These are phyloP conservation scores for Pichia cephalocereana DNA, from an alignment of 805 yeast species.

Conservation along the genomic window DNA sequence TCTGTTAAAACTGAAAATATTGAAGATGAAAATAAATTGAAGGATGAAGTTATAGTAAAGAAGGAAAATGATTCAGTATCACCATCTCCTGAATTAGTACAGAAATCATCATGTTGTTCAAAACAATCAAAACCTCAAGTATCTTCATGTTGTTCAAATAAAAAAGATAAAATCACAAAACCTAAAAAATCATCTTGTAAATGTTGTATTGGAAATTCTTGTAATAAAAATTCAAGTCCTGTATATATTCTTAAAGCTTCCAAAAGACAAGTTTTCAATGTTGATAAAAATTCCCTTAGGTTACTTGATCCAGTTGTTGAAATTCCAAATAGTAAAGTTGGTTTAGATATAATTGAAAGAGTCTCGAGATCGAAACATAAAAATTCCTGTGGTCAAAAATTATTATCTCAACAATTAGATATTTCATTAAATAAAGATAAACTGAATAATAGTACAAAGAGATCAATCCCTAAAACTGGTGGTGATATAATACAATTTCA, in stretches of 20 bases:
- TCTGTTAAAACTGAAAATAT: too few species aligned
- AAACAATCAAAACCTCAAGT: not conserved
- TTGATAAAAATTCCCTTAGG: constrained; percentile 25
- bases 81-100: too few species aligned
- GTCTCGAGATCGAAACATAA: constrained; percentile 8
- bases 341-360: constrained; percentile 22
- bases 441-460: not conserved
- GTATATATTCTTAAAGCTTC: constrained; percentile 28
- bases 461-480: not conserved
- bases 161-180: not conserved
- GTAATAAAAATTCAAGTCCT: constrained; percentile 10
- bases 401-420: not conserved
- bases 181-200: not conserved
- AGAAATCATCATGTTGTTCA: not conserved
- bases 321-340: constrained; percentile 25
- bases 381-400: constrained; percentile 1
- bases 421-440: not conserved
- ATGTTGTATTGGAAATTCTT: not conserved
- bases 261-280: constrained; percentile 28
- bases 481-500: not conserved
- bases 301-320: constrained; percentile 27
- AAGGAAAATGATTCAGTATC: too few species aligned
- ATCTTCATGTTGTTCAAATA: not conserved
- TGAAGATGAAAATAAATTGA: too few species aligned
- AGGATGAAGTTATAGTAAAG: too few species aligned